Conservation (phyloP, 805 yeast genomes). For the Yamadazyma nakazawae region DNA sequence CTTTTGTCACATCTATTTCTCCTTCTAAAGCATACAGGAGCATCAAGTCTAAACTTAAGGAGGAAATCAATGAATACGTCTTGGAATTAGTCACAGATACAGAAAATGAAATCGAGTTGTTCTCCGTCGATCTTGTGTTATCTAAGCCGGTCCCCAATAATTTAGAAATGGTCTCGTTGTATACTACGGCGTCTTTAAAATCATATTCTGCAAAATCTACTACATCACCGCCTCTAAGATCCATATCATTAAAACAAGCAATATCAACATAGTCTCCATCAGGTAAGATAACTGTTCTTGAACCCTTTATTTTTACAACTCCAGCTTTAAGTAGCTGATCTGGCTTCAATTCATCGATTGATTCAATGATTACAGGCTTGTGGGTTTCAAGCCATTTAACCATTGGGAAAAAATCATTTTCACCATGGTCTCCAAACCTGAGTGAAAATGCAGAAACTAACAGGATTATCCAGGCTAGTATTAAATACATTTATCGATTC, state of each 20-base stretch:
- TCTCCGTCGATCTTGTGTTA: constrained; percentile 6
- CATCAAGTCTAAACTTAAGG: not conserved
- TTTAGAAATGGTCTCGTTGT: not conserved
- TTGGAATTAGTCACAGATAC: not conserved
- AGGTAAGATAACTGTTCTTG: constrained; percentile 15
- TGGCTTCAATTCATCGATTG: constrained; percentile 12
- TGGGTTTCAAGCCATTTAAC: constrained; percentile 3
- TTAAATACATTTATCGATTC: not conserved
- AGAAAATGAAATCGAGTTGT: constrained; percentile 2
- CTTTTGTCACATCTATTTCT: not conserved
- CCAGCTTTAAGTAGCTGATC: constrained; percentile 13
- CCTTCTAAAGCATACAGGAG: not conserved
- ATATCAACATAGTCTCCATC: constrained; percentile 10
- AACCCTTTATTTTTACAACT: constrained; percentile 8
- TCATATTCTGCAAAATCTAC: constrained; percentile 8
- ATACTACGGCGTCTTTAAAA: not conserved
- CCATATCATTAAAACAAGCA: constrained; percentile 1
- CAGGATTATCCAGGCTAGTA: not conserved
- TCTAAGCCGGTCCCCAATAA: constrained; percentile 7
- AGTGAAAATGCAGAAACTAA: not conserved
- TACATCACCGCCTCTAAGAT: not conserved
- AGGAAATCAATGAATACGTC: not conserved
- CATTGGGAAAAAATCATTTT: not conserved
- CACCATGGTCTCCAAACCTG: not conserved
- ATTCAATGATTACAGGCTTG: constrained; percentile 7